phyloP scores from a whole-genome alignment of 1,139 yeast species.

The Debaryomycetaceae sp. region DNA sequence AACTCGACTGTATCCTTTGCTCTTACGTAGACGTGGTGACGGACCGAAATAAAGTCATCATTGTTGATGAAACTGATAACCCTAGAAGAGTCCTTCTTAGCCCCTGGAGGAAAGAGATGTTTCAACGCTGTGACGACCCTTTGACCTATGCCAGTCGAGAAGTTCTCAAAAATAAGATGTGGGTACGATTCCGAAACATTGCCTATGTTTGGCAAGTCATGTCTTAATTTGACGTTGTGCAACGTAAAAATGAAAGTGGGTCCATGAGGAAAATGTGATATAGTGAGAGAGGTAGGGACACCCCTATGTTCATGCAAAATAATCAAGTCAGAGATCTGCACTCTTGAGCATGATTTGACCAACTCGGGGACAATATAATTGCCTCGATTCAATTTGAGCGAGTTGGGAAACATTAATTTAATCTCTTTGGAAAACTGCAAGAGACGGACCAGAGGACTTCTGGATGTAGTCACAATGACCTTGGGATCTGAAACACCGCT shows the following conservation, averaged over 20 bases:
- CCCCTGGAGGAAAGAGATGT: constrained; percentile 97
- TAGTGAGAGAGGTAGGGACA: constrained; percentile 89
- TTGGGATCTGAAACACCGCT: constrained; percentile 93
- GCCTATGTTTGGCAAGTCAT: constrained; percentile 83
- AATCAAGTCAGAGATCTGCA: constrained; percentile 74
- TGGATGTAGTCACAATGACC: constrained; percentile 85
- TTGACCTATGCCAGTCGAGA: constrained; percentile 77
- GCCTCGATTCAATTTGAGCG: constrained; percentile 89
- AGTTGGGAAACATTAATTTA: constrained; percentile 83
- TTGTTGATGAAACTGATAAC: constrained; percentile 88
- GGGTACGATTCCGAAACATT: constrained; percentile 91
- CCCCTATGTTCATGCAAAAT: constrained; percentile 96
- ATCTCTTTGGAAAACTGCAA: constrained; percentile 92
- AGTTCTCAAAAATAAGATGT: constrained; percentile 88
- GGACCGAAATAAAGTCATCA: constrained; percentile 87
- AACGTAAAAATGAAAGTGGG: constrained; percentile 93
- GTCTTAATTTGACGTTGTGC: constrained; percentile 92
- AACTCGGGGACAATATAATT: constrained; percentile 81
- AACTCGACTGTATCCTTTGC: constrained; percentile 87
- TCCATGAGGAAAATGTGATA: constrained; percentile 97
- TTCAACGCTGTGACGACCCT: constrained; percentile 78
- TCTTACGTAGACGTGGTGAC: constrained; percentile 92
- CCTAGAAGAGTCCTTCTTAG: constrained; percentile 79
- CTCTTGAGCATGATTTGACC: constrained; percentile 73
- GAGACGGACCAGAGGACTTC: constrained; percentile 83